Evolutionary conservation across 345 rosid species (phyloP), one percentile per base, ranked within the genome.

Genomic region (Camelina laxa): DNA sequence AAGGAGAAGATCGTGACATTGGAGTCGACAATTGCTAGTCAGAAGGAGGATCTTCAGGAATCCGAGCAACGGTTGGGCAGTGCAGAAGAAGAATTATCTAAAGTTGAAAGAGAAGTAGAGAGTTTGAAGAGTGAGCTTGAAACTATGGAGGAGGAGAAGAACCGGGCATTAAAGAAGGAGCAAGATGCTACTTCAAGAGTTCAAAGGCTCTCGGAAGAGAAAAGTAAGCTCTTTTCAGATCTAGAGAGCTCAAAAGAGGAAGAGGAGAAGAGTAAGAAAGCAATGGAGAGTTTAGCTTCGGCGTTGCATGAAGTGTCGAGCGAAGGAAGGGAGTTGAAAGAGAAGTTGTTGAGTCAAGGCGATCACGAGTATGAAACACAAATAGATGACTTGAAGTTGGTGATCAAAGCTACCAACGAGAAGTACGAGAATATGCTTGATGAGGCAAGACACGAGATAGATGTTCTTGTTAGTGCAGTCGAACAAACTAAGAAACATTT

Each of bases 221-320:
- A 82, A 74, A 83, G 82, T 81, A 85, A 85, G 55, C 92, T 90
- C 30, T 83, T 90, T 39, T 80, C 83, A 44, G 94, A 95, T 30
- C 69, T 92, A 70, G 90, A 90, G 75, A 86, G 60, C 70, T 84
- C 92, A 27, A 86, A 80, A 80, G 90, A 87, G 17, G 97, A 92
- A 84, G 98, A 92, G 65, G 96, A 90, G 81, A 95, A 87, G 89
- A 89, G 92, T 88, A 92, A 95, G 84, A 89, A 89, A 84, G 99
- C 97, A 42, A 92, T 90, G 93, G 99, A 95, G 82, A 95, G 88
- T 62, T 86, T 95, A 73, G 97, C 99, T 70, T 90, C 96, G 2
- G 97, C 99, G 14, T 84, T 95, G 31, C 99, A 92, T 53, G 99
- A 95, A 84, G 97, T 89, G 24, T 92, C 97, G 1, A 83, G 86